Evolutionary conservation across 345 rosid genomes (phyloP).

Genomic region (Litchi chinensis): DNA sequence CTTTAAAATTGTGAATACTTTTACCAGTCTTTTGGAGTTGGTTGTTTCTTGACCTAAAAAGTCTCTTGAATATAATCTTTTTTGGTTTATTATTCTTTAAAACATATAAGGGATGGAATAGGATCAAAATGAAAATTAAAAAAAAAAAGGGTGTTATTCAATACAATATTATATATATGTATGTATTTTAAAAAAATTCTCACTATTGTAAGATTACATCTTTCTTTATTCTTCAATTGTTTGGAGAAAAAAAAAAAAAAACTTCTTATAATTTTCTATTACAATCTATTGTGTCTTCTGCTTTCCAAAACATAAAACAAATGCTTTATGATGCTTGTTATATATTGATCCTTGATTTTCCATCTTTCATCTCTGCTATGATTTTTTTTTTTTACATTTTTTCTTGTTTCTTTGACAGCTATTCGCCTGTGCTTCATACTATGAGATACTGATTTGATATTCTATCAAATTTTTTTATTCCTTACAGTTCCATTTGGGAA

Average conservation of each 20-base stretch:
- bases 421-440: neutral
- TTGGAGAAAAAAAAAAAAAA: neutral
- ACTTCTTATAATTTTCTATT: neutral
- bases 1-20: neutral
- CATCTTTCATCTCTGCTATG: neutral
- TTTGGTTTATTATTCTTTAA: neutral
- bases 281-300: neutral
- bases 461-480: conserved; percentile 5
- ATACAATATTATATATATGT: neutral
- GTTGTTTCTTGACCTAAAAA: neutral
- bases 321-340: neutral
- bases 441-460: neutral
- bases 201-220: neutral
- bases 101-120: neutral
- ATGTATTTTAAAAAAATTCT: neutral
- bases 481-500: neutral
- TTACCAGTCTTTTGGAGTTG: neutral
- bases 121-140: neutral
- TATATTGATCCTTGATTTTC: neutral
- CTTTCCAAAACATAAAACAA: neutral
- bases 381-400: neutral
- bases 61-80: neutral
- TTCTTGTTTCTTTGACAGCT: neutral
- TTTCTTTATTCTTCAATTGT: neutral
- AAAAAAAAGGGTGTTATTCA: neutral